Percentiles rank a stretch among this genome's conserved stretches.
phyloP scores from a whole-genome alignment of 805 yeast genomes.

The Starmera quercuum region DNA sequence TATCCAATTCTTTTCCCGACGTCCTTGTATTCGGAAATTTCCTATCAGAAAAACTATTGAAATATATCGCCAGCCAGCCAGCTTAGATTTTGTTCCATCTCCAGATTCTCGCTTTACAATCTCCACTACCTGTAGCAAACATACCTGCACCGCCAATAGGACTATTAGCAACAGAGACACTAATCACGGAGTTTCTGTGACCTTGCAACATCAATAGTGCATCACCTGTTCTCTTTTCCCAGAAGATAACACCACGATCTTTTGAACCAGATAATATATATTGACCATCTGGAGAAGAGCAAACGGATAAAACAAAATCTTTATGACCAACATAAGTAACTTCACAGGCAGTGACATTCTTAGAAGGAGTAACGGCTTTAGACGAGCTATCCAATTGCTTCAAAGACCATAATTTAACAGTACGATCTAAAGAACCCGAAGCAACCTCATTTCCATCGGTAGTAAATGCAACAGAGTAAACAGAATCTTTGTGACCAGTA shows the following conservation, averaged over 20 bases:
- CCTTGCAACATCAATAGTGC: slow-evolving; percentile 95
- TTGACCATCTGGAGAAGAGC: slow-evolving; percentile 88
- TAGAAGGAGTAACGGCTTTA: slow-evolving; percentile 28
- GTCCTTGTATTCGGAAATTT: not conserved
- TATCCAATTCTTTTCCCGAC: not conserved
- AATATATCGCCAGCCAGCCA: slow-evolving; percentile 2
- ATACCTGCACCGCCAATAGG: slow-evolving; percentile 68
- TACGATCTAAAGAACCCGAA: slow-evolving; percentile 90
- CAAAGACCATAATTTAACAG: slow-evolving; percentile 93
- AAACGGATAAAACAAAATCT: slow-evolving; percentile 90
- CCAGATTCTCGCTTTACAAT: slow-evolving; percentile 97
- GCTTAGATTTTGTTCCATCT: slow-evolving; percentile 50
- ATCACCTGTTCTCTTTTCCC: slow-evolving; percentile 91
- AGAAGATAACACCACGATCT: slow-evolving; percentile 93
- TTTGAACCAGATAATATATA: slow-evolving; percentile 91
- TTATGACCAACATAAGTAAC: slow-evolving; percentile 93
- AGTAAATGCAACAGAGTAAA: slow-evolving; percentile 89
- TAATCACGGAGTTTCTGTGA: slow-evolving; percentile 90
- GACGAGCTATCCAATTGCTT: slow-evolving; percentile 45
- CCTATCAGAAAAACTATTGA: slow-evolving; percentile 1
- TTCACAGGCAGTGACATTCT: slow-evolving; percentile 57
- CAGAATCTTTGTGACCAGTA: slow-evolving; percentile 94
- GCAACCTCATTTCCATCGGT: slow-evolving; percentile 88
- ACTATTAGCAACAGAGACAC: slow-evolving; percentile 84
- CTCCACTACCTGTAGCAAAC: slow-evolving; percentile 97